A percentile compares a stretch with the other conserved stretches of the same genome.
phyloP scores from a whole-genome alignment of 257 asterid species.

The Cynanchum wilfordii region DNA sequence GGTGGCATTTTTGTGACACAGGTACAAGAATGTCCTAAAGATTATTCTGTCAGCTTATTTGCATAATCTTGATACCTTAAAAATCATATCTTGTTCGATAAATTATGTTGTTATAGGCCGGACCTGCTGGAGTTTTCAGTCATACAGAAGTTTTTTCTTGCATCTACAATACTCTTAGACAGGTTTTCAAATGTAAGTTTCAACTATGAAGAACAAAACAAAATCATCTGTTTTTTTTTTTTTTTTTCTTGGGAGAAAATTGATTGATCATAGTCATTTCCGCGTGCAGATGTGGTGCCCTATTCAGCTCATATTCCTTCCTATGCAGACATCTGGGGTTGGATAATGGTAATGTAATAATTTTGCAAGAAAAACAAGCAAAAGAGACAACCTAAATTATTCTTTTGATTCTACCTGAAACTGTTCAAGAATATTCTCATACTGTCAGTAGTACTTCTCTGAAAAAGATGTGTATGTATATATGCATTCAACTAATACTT shows the following conservation, averaged over 20 bases:
- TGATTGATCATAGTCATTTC: not conserved
- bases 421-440: not conserved
- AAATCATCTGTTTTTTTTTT: not conserved
- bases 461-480: not conserved
- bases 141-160: constrained; percentile 90
- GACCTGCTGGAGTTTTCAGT: constrained; percentile 94
- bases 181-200: constrained; percentile 86
- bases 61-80: not conserved
- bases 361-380: not conserved
- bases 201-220: not conserved
- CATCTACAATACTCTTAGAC: constrained; percentile 78
- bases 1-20: constrained; percentile 89
- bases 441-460: not conserved
- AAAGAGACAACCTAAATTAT: not conserved
- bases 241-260: no score
- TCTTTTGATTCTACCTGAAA: not conserved
- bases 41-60: not conserved
- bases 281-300: constrained; percentile 81
- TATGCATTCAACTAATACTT: not conserved
- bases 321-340: constrained; percentile 97
- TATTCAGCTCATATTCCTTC: constrained; percentile 94
- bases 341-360: constrained; percentile 76
- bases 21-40: constrained; percentile 26
- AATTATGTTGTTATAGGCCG: constrained; percentile 45
- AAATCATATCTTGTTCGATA: not conserved